Conservation (phyloP, 2,329 filamentous ascomycete species). For the Aspergillus brunneoviolaceus region DNA sequence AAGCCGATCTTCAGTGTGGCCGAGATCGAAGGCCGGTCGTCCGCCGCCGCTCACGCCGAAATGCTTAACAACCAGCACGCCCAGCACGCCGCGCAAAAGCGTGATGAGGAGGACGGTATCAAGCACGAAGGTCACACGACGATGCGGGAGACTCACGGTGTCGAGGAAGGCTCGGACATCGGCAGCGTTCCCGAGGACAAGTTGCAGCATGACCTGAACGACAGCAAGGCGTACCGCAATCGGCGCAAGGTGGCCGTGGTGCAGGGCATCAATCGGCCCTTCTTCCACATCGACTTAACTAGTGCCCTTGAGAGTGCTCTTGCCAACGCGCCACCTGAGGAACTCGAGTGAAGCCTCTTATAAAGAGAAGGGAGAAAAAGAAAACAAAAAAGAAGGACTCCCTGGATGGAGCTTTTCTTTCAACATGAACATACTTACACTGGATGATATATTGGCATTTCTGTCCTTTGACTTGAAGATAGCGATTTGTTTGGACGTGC, state of each 20-base stretch:
- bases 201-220: constrained; percentile 47
- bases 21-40: constrained; percentile 71
- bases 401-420: constrained; percentile 17
- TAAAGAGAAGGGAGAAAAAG: not conserved
- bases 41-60: constrained; percentile 69
- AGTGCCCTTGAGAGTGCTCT: constrained; percentile 86
- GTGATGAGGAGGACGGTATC: constrained; percentile 34
- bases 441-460: not conserved
- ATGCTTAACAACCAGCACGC: constrained; percentile 56
- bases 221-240: constrained; percentile 48
- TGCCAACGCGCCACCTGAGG: constrained; percentile 63
- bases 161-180: constrained; percentile 30
- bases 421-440: not conserved
- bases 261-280: constrained; percentile 80
- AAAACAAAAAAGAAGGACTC: constrained; percentile 1
- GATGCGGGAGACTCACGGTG: constrained; percentile 31
- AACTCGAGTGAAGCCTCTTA: constrained; percentile 8
- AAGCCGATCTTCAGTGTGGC: constrained; percentile 94
- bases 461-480: not conserved
- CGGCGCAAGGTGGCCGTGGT: constrained; percentile 61
- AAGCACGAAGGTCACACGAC: constrained; percentile 31
- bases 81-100: constrained; percentile 20
- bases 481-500: not conserved
- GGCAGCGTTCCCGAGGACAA: constrained; percentile 36
- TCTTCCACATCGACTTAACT: constrained; percentile 92